Percentiles rank a stretch among this genome's conserved stretches.
phyloP scores from a whole-genome alignment of 208 protist species.

The Trypanosoma vivax region DNA sequence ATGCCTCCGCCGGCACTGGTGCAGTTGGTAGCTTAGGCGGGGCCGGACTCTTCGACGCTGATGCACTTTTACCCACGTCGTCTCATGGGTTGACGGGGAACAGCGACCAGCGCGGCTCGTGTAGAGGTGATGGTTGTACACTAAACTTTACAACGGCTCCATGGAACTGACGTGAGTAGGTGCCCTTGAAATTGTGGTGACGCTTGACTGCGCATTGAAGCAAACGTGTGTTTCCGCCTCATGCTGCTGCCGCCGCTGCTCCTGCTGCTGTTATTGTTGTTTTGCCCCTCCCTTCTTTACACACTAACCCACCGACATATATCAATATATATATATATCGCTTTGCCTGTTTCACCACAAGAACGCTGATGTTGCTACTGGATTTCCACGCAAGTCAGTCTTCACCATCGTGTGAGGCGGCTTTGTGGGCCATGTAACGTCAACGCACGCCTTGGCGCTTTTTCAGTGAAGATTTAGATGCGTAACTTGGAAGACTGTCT shows the following conservation, averaged over 20 bases:
- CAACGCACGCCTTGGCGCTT: too few relatives aligned
- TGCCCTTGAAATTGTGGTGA: background rate
- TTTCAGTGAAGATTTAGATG: too few relatives aligned
- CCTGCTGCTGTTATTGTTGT: background rate
- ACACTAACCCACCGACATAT: background rate
- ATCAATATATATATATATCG: background rate
- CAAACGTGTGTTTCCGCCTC: background rate
- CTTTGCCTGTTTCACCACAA: background rate
- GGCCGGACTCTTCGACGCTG: conserved; percentile 1
- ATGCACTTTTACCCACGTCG: background rate
- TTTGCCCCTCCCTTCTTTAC: background rate
- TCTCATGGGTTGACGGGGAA: too few relatives aligned
- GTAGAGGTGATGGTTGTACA: background rate
- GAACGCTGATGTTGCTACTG: too few relatives aligned
- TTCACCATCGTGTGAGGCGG: too few relatives aligned
- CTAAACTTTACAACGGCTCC: conserved; percentile 23
- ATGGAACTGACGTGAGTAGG: conserved; percentile 7
- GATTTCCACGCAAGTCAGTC: too few relatives aligned
- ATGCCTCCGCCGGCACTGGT: background rate
- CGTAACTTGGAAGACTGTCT: too few relatives aligned
- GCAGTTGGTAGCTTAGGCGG: background rate
- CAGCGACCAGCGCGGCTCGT: too few relatives aligned
- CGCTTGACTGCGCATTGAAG: too few relatives aligned
- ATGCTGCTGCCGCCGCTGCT: background rate
- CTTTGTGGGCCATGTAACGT: too few relatives aligned